A percentile compares a stretch with the other conserved stretches of the same genome.
Conservation (phyloP, 1,139 yeast species). For the Meyerozyma sp. region DNA sequence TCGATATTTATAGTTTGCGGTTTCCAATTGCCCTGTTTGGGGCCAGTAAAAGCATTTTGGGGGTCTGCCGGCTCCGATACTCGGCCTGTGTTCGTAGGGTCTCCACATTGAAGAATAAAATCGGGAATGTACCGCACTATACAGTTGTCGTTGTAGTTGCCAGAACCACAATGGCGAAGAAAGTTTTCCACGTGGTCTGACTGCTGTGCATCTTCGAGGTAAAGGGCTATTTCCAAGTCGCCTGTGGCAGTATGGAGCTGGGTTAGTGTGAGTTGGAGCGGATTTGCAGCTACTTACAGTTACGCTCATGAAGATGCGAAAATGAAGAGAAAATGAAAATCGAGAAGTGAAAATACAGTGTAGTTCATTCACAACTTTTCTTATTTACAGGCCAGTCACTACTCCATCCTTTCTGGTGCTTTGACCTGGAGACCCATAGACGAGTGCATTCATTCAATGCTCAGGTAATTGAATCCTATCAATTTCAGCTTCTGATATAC, state of each 20-base stretch:
- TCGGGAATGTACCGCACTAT: slow-evolving; percentile 38
- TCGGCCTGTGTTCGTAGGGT: slow-evolving; percentile 45
- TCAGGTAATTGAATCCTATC: too few species aligned
- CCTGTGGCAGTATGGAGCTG: slow-evolving; percentile 19
- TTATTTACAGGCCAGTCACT: not conserved
- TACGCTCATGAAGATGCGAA: slow-evolving; percentile 11
- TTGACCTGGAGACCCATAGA: too few species aligned
- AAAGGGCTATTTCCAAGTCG: slow-evolving; percentile 14
- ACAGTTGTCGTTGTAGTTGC: slow-evolving; percentile 33
- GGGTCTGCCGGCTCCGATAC: slow-evolving; percentile 4
- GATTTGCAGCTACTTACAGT: slow-evolving; percentile 10
- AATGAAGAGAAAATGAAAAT: not conserved
- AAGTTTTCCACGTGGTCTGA: slow-evolving; percentile 14
- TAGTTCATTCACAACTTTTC: not conserved
- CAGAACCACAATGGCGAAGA: slow-evolving; percentile 45
- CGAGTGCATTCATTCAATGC: too few species aligned
- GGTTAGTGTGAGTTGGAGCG: slow-evolving; percentile 4
- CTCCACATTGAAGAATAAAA: slow-evolving; percentile 48
- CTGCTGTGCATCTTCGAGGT: slow-evolving; percentile 7
- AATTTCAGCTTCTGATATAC: too few species aligned
- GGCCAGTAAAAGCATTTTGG: slow-evolving; percentile 2
- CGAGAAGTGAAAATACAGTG: too few species aligned
- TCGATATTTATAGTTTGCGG: not conserved
- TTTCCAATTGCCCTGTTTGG: not conserved
- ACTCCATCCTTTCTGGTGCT: not conserved